Evolutionary conservation across 306 rosid species (phyloP).

Genomic region (Cercis canadensis): DNA sequence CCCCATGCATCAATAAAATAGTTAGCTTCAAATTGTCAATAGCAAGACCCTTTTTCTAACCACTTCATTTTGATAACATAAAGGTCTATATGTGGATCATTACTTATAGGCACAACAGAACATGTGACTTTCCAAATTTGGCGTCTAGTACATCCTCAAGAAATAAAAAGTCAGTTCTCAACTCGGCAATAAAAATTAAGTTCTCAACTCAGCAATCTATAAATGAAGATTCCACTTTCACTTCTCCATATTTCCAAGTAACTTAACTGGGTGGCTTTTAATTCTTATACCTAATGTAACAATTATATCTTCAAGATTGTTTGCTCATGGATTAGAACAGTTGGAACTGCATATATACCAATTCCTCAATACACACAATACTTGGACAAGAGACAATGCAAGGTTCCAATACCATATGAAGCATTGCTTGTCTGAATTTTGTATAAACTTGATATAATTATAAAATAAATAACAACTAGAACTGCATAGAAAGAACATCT

Average conservation of each 20-base stretch:
- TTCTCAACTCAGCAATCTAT: no score
- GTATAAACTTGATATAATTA: neutral
- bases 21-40: no score
- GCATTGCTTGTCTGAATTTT: neutral
- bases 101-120: no score
- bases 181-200: no score
- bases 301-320: neutral
- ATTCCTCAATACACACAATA: neutral
- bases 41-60: no score
- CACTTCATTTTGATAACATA: no score
- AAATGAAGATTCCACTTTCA: no score
- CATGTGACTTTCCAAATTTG: no score
- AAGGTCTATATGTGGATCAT: no score
- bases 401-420: neutral
- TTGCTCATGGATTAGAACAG: neutral
- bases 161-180: no score
- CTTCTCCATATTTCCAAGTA: neutral
- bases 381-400: neutral
- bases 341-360: constrained; percentile 1
- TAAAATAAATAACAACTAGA: neutral
- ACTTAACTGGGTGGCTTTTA: neutral
- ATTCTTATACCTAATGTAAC: neutral
- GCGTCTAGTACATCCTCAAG: no score
- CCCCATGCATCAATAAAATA: no score
- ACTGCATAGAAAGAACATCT: neutral